Conservation (phyloP, 2,329 filamentous ascomycete genomes). For the Neurospora sp. region DNA sequence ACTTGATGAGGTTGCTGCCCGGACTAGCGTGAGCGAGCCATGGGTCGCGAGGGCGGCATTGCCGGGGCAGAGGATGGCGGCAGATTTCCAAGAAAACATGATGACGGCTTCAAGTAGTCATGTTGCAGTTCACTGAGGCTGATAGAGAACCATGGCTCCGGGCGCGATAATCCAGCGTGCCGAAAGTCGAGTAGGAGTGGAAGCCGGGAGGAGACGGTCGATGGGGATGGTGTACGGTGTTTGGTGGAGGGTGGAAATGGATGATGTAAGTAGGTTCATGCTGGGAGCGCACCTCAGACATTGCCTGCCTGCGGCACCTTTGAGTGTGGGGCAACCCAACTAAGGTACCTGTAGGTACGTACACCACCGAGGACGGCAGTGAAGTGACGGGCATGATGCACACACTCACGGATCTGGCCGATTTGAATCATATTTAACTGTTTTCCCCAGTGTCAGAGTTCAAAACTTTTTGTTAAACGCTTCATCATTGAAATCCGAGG, state of each 20-base stretch:
- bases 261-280: neutral
- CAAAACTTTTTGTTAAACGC: neutral
- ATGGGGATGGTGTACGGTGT: neutral
- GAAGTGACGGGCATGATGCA: neutral
- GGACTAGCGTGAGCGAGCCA: constrained; percentile 7
- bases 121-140: constrained; percentile 3
- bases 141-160: constrained; percentile 6
- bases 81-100: constrained; percentile 20
- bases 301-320: neutral
- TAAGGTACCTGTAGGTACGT: neutral
- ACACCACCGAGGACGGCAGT: neutral
- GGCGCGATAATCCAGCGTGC: neutral
- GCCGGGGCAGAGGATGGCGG: constrained; percentile 19
- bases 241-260: neutral
- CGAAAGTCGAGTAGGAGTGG: neutral
- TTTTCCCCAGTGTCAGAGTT: neutral
- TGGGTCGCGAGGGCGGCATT: constrained; percentile 11
- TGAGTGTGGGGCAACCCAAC: neutral
- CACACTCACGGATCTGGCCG: neutral
- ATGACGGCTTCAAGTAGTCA: constrained; percentile 5
- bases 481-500: neutral
- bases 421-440: neutral
- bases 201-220: neutral
- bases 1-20: constrained; percentile 13
- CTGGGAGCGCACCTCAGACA: neutral